A percentile compares a stretch with the other conserved stretches of the same genome.
These are phyloP conservation scores for Aspergillus sclerotioniger DNA, from an alignment of 495 filamentous ascomycete genomes.

Conservation along the genomic window DNA sequence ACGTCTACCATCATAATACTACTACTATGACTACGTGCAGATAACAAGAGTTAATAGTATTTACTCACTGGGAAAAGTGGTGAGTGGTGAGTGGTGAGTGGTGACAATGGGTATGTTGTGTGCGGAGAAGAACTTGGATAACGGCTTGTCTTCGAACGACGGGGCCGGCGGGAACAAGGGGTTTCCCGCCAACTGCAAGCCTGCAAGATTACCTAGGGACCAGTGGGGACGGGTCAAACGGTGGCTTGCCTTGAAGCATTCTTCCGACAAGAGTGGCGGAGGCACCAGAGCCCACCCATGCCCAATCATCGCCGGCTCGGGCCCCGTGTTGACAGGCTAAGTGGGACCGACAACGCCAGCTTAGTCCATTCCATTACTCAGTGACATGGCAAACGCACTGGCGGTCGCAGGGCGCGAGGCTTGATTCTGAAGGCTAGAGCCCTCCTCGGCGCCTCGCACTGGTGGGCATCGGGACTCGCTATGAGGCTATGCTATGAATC, in stretches of 20 bases:
- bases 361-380: slow-evolving; percentile 12
- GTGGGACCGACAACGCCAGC: slow-evolving; percentile 17
- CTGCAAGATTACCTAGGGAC: slow-evolving; percentile 33
- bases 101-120: background rate
- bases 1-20: too few relatives aligned
- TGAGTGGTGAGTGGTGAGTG: background rate
- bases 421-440: background rate
- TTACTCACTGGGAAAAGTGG: background rate
- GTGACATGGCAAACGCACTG: slow-evolving; percentile 23
- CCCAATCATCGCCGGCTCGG: slow-evolving; percentile 6
- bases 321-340: slow-evolving; percentile 13
- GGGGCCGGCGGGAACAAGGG: slow-evolving; percentile 25
- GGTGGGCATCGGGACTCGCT: too few relatives aligned
- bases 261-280: slow-evolving; percentile 14
- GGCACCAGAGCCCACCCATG: background rate
- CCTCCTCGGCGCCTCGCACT: too few relatives aligned
- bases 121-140: slow-evolving; percentile 13
- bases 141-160: slow-evolving; percentile 24
- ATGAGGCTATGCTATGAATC: too few relatives aligned
- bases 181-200: slow-evolving; percentile 19
- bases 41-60: too few relatives aligned
- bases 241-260: slow-evolving; percentile 22
- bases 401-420: background rate
- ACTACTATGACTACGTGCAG: too few relatives aligned
- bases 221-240: slow-evolving; percentile 20